phyloP scores from a whole-genome alignment of 139 green algal species.

The Haematococcus sp. region DNA sequence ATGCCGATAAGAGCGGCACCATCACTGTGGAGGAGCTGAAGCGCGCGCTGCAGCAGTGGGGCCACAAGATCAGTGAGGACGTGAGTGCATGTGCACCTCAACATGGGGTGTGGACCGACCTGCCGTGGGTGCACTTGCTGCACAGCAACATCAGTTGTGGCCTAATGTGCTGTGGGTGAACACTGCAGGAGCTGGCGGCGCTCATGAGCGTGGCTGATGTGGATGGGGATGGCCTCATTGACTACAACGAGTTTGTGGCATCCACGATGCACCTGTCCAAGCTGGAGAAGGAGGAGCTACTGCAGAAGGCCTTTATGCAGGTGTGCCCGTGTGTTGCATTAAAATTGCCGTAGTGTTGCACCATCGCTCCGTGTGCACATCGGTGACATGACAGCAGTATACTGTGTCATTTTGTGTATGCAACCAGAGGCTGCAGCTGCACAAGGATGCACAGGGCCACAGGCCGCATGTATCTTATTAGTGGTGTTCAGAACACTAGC shows the following conservation, averaged over 20 bases:
- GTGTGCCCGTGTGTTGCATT: no score
- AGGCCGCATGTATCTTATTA: neutral
- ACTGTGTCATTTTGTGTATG: neutral
- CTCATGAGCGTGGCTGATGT: constrained; percentile 82
- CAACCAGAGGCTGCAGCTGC: neutral
- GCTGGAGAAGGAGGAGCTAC: constrained; percentile 83
- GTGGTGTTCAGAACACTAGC: neutral
- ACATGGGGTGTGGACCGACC: no score
- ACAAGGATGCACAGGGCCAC: neutral
- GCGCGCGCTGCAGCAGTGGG: constrained; percentile 65
- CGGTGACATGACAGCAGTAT: neutral
- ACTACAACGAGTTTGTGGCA: constrained; percentile 89
- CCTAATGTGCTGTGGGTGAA: no score
- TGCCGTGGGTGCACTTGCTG: constrained; percentile 3
- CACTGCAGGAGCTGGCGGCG: constrained; percentile 59
- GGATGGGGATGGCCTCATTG: constrained; percentile 82
- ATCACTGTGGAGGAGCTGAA: constrained; percentile 80
- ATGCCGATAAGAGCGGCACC: constrained; percentile 69
- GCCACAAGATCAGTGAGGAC: constrained; percentile 59
- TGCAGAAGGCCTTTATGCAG: constrained; percentile 64
- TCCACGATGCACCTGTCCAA: constrained; percentile 83
- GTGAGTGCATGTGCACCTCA: constrained; percentile 1
- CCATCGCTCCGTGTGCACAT: neutral
- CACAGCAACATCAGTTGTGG: neutral
- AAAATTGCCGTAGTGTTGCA: no score